Conservation (phyloP, 768 basidiomycete species). For the Candolleomyces eurysporus region DNA sequence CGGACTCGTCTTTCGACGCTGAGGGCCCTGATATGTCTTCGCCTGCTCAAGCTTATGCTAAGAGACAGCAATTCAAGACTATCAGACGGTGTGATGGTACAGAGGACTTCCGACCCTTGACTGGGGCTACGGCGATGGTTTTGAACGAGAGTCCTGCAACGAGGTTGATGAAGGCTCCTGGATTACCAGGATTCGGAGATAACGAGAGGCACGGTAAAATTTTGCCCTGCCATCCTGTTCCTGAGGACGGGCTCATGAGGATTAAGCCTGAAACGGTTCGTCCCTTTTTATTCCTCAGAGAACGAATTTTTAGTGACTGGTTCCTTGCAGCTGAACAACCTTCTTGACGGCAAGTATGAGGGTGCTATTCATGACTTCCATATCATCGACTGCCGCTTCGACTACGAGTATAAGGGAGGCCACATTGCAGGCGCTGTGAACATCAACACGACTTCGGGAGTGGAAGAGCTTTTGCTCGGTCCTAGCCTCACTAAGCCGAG, state of each 20-base stretch:
- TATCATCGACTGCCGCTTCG: slow-evolving; percentile 95
- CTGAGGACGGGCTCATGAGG: slow-evolving; percentile 94
- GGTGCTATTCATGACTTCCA: slow-evolving; percentile 65
- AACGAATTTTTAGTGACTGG: background rate
- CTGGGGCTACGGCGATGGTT: slow-evolving; percentile 58
- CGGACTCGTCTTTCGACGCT: slow-evolving; percentile 57
- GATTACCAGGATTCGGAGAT: slow-evolving; percentile 85
- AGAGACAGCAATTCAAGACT: slow-evolving; percentile 74
- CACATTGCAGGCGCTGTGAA: slow-evolving; percentile 92
- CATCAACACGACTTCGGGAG: slow-evolving; percentile 73
- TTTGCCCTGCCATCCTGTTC: slow-evolving; percentile 89
- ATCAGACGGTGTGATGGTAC: slow-evolving; percentile 79
- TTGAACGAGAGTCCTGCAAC: slow-evolving; percentile 57
- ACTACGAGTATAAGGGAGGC: slow-evolving; percentile 93
- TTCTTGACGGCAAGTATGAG: slow-evolving; percentile 75
- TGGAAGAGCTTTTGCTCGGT: slow-evolving; percentile 81
- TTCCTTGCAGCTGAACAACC: slow-evolving; percentile 60
- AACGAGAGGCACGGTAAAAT: slow-evolving; percentile 93
- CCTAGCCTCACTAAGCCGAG: slow-evolving; percentile 51
- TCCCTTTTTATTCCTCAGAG: slow-evolving; percentile 13
- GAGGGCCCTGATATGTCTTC: slow-evolving; percentile 66
- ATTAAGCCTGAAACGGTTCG: slow-evolving; percentile 78
- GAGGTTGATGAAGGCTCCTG: slow-evolving; percentile 50
- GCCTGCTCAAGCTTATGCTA: slow-evolving; percentile 78
- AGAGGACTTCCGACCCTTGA: slow-evolving; percentile 73